Conservation (phyloP, 169 alveolate species). For the Cryptosporidium canis region DNA sequence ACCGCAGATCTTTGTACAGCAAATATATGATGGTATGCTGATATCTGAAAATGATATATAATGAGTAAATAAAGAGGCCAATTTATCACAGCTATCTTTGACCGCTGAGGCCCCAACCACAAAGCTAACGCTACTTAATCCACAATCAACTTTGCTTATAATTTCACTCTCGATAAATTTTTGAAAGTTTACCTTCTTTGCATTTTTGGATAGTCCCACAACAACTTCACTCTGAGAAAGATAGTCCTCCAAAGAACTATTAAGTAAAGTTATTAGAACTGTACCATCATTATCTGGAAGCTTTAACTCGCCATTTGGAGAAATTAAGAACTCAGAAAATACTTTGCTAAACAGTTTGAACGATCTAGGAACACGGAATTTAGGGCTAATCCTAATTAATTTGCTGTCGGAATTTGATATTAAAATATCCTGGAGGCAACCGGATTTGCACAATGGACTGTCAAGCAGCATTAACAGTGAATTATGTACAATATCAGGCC, state of each 20-base stretch:
- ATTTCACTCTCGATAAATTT: constrained; percentile 8
- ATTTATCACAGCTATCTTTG: background rate
- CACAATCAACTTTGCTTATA: background rate
- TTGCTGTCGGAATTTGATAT: constrained; percentile 48
- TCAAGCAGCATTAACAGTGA: constrained; percentile 60
- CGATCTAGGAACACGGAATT: constrained; percentile 70
- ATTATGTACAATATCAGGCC: constrained; percentile 63
- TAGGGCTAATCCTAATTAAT: constrained; percentile 24
- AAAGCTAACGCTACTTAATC: background rate
- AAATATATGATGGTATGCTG: constrained; percentile 53
- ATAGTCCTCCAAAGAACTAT: constrained; percentile 8
- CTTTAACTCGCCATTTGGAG: constrained; percentile 37
- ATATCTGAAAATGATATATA: constrained; percentile 24
- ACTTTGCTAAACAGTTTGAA: constrained; percentile 50
- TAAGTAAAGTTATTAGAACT: background rate
- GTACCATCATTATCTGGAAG: constrained; percentile 23
- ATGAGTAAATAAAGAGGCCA: constrained; percentile 3
- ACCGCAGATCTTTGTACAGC: constrained; percentile 60
- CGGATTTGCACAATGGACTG: constrained; percentile 67
- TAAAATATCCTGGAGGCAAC: constrained; percentile 19
- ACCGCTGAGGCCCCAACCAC: constrained; percentile 32
- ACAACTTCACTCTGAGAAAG: background rate
- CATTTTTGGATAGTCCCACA: constrained; percentile 41
- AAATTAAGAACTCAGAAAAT: constrained; percentile 28
- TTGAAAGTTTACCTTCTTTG: constrained; percentile 8